A percentile compares a stretch with the other conserved stretches of the same genome.
Conservation (phyloP, 345 rosid genomes). For the Lagerstroemia speciosa region DNA sequence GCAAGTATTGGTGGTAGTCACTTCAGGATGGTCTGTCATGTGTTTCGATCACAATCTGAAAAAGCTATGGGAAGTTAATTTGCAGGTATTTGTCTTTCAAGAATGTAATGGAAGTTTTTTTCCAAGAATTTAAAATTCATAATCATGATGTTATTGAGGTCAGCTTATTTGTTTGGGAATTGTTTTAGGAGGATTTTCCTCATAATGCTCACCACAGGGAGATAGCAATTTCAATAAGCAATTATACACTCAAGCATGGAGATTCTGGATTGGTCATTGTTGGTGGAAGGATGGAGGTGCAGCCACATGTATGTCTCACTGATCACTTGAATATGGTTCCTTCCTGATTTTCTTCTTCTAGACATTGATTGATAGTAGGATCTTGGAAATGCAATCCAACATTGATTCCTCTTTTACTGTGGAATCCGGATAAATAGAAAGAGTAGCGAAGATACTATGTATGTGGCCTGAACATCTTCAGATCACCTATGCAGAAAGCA, state of each 20-base stretch:
- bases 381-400: neutral
- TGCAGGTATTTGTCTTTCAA: constrained; percentile 48
- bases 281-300: constrained; percentile 96
- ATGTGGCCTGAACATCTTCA: too few species aligned
- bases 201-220: constrained; percentile 88
- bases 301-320: constrained; percentile 64
- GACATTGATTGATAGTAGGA: neutral
- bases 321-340: neutral
- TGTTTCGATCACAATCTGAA: constrained; percentile 95
- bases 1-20: constrained; percentile 94
- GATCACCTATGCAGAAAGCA: too few species aligned
- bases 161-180: neutral
- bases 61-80: constrained; percentile 84
- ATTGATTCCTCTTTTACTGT: neutral
- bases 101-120: neutral
- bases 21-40: constrained; percentile 90
- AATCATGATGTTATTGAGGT: neutral
- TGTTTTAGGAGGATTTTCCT: constrained; percentile 77
- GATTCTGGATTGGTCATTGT: constrained; percentile 79
- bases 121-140: neutral
- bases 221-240: constrained; percentile 66
- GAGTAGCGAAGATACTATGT: too few species aligned
- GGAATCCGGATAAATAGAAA: neutral
- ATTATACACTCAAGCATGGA: constrained; percentile 81
- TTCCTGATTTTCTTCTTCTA: neutral